Evolutionary conservation across 192 early-diverging fungal species (phyloP).

Genomic region (Backusella parvicylindrica): DNA sequence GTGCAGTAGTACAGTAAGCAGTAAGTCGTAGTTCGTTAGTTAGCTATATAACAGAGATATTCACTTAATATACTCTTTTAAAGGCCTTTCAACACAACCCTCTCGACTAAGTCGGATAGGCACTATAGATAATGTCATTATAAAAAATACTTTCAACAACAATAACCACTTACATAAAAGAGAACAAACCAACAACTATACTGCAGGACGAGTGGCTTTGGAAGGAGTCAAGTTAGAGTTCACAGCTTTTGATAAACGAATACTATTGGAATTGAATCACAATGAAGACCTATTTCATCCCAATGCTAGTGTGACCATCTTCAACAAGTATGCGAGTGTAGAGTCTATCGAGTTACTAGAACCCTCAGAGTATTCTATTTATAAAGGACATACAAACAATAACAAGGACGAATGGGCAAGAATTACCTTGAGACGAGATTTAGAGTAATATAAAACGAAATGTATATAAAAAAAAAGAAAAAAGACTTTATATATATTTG

Average conservation of each 20-base stretch:
- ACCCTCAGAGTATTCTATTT: constrained; percentile 29
- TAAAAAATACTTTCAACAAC: not conserved
- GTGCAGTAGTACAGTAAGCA: not conserved
- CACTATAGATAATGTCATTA: not conserved
- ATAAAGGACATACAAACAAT: constrained; percentile 48
- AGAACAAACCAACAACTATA: not conserved
- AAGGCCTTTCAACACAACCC: not conserved
- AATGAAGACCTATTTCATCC: constrained; percentile 71
- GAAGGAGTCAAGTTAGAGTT: not conserved
- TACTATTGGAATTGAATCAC: constrained; percentile 60
- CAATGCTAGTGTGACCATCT: constrained; percentile 40
- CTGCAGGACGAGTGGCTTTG: too few species aligned
- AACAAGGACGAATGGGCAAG: constrained; percentile 46
- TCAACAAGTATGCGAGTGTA: constrained; percentile 11
- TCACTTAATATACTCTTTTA: not conserved
- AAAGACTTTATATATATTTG: constrained; percentile 14
- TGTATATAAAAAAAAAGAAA: not conserved
- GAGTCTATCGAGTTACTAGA: constrained; percentile 34
- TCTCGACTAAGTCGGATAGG: not conserved
- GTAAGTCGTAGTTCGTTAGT: not conserved
- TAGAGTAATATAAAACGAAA: constrained; percentile 19
- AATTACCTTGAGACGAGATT: constrained; percentile 41
- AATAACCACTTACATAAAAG: constrained; percentile 16
- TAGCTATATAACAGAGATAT: not conserved
- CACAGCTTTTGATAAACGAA: constrained; percentile 61